phyloP scores from a whole-genome alignment of 805 yeast genomes.

The Lachancea sp. region DNA sequence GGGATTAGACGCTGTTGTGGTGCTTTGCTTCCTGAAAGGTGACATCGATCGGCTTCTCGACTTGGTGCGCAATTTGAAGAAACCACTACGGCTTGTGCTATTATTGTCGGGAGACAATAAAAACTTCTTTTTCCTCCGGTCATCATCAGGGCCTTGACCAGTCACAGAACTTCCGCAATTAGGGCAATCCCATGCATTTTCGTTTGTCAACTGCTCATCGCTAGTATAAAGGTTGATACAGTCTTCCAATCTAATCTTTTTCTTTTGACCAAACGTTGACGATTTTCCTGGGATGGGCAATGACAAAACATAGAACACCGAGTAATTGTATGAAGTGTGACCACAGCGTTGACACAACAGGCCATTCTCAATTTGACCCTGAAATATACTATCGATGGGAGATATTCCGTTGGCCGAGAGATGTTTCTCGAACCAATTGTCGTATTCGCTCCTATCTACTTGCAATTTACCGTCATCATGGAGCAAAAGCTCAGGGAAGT shows the following conservation, averaged over 20 bases:
- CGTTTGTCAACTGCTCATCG: conserved; percentile 61
- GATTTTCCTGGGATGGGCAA: conserved; percentile 48
- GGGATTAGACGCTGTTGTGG: background rate
- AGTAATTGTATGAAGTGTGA: conserved; percentile 50
- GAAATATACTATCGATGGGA: conserved; percentile 59
- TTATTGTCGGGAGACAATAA: conserved; percentile 3
- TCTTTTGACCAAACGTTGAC: conserved; percentile 24
- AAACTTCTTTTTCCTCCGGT: conserved; percentile 4
- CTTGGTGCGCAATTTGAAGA: conserved; percentile 22
- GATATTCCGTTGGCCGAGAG: conserved; percentile 55
- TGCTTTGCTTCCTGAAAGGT: conserved; percentile 22
- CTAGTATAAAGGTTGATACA: conserved; percentile 55
- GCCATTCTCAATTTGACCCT: conserved; percentile 65
- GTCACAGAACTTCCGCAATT: conserved; percentile 39
- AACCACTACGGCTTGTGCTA: conserved; percentile 8
- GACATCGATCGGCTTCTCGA: conserved; percentile 28
- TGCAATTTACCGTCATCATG: conserved; percentile 27
- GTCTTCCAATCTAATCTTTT: conserved; percentile 47
- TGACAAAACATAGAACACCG: conserved; percentile 57
- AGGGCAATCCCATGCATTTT: conserved; percentile 83
- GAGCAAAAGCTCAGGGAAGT: conserved; percentile 34
- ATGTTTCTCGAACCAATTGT: conserved; percentile 52
- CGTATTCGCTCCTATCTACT: conserved; percentile 43
- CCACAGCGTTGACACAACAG: conserved; percentile 62
- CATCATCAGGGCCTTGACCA: conserved; percentile 7